Conservation (phyloP, 2,329 filamentous ascomycete species). For the Monilinia fructigena region DNA sequence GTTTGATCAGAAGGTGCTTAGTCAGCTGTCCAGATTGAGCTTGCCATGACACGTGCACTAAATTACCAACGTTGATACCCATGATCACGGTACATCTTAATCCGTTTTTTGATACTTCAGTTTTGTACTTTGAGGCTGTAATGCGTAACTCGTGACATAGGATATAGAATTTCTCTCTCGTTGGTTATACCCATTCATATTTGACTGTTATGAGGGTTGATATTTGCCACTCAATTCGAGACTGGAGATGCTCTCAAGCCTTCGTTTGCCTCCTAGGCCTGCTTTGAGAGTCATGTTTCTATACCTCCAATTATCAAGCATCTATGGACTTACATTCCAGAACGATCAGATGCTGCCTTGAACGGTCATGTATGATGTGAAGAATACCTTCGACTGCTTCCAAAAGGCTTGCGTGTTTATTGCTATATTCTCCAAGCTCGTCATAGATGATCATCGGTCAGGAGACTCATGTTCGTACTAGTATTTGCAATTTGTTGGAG, state of each 20-base stretch:
- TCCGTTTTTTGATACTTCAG: neutral
- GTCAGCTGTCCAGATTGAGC: neutral
- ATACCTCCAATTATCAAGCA: neutral
- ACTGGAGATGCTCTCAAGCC: neutral
- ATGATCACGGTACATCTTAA: neutral
- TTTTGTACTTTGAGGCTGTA: neutral
- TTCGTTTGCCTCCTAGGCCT: neutral
- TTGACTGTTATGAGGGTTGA: neutral
- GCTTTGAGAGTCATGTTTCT: neutral
- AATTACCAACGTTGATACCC: neutral
- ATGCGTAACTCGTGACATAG: neutral
- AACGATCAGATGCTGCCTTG: neutral
- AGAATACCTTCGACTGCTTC: neutral
- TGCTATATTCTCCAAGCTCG: neutral
- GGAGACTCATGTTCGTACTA: neutral
- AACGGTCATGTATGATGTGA: neutral
- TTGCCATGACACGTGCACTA: neutral
- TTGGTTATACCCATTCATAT: neutral
- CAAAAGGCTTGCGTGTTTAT: neutral
- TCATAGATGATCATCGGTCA: neutral
- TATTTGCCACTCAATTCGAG: slow-evolving; percentile 1
- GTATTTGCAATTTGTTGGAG: neutral
- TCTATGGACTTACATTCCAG: neutral
- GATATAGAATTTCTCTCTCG: neutral
- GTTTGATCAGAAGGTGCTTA: neutral